Evolutionary conservation across 805 yeast genomes (phyloP), one percentile per base, ranked within the genome.

Genomic region (Candida railenensis): DNA sequence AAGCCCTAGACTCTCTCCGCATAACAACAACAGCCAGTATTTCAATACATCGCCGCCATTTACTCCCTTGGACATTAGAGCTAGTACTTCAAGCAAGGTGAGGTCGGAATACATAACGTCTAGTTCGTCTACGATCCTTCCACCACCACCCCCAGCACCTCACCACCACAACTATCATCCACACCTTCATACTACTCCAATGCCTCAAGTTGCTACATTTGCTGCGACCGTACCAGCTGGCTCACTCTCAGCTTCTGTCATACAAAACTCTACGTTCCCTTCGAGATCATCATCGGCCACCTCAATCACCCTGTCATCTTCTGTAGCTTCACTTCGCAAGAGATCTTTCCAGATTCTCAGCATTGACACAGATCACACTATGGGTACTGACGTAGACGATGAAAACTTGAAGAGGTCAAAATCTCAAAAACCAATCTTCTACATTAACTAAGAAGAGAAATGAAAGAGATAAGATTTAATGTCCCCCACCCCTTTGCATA

Each of bases 351-450:
- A 54, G 30, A 47, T 43, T 22, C 38, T 51, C 38, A 45, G 30
- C 19, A 22, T 39, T 18, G 45, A 46, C n/a, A 28, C 30, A 11
- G 30, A 25, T 11, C 5, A 25, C 30, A 25, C 9, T 25, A 7
- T 25, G 30, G 11, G 30, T 25, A 11, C 11, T 25, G 30, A 25
- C 33, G 9, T 28, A 3, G 37, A 40, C 16, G 36, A 33, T 28
- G 53, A 46, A 32, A 57, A 50, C 33, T 55, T 62, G 34, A 65
- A 65, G 54, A 53, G 67, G 39, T 52, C 61, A 11, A 64, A 57
- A 48, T 51, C 60, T 30, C 46, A 42, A 19, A 52, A 47, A 34
- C 51, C 61, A 7, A 45, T 57, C 43, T 59, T 59, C 41, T 59
- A 48, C 52, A 56, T 53, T 43, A 42, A 20, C 19, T 49, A 20